Base-by-base conservation (phyloP, 2,329 filamentous ascomycete genomes). In the Sordariomycetes sp. region DNA sequence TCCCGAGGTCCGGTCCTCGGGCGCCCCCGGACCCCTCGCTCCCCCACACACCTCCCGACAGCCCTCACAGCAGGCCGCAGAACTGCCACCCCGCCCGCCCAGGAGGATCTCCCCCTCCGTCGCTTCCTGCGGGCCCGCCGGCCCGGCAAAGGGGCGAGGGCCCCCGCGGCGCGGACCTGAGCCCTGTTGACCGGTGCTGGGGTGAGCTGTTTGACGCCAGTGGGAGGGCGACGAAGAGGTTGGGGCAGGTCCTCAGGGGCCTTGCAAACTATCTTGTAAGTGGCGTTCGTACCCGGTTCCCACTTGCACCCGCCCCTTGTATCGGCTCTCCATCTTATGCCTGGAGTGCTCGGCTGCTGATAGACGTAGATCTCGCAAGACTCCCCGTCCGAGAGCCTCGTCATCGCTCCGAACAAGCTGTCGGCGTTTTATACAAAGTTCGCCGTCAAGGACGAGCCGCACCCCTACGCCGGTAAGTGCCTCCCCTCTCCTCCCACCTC, bases 341-440 rank as follows among this genome's bases (percentile, higher is more conserved):
- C 6, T 17, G 7, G 20, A 5, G 20, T 34, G 32, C 3, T 4
- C n/a, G 39, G 15, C 8, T 7, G 12, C 28, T n/a, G 3, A 10
- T 10, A 10, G 24, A 17, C 17, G 24, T 22, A 57, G 55, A 57
- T 57, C 15, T 52, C 55, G 12, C 48, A 57, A 22, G 42, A 60
- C n/a, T 57, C 6, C 15, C 39, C 22, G 2, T 34, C 55, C 0
- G 59, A 65, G 55, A 68, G 66, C 1, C 56, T 92, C 17, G 87
- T 94, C 50, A 77, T 95, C 39, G 81, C 86, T 0, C 89, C 90
- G 0, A 72, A 81, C 5, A 94, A 94, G 70, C 79, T 96, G 74
- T 76, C 81, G 15, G 76, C 78, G 53, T 89, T 91, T 62, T 95
- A 95, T 65, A 75, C 79, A 17, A 79, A 81, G 57, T 86, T 86